Conservation (phyloP, 2,329 filamentous ascomycete species). For the Pseudogymnoascus destructans region DNA sequence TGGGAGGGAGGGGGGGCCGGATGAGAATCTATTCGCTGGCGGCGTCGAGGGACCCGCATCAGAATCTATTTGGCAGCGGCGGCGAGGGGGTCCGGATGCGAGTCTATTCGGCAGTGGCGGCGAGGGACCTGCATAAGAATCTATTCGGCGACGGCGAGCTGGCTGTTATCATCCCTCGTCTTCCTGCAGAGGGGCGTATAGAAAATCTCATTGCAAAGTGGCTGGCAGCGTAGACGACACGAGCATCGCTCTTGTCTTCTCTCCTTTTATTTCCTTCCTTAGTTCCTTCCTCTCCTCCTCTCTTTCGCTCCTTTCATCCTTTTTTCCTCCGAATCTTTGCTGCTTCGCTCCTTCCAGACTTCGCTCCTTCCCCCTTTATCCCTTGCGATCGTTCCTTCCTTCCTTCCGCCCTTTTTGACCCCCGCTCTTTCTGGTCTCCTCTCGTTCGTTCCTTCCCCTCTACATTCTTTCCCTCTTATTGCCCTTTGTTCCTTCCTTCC, state of each 20-base stretch:
- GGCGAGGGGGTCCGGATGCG: no score
- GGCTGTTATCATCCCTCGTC: not conserved
- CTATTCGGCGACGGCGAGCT: not conserved
- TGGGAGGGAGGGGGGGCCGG: no score
- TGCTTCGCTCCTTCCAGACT: not conserved
- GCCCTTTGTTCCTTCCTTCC: not conserved
- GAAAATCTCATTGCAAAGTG: not conserved
- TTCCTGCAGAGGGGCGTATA: not conserved
- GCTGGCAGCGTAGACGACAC: not conserved
- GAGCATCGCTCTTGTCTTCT: no score
- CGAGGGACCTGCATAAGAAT: not conserved
- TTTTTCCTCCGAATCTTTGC: not conserved
- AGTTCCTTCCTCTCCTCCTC: not conserved
- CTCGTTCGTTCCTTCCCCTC: not conserved
- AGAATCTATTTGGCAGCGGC: no score
- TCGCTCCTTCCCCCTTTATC: not conserved
- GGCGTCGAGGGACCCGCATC: no score
- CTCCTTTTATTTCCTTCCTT: not conserved
- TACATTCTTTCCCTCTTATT: not conserved
- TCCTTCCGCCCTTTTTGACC: not conserved
- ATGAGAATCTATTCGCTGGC: no score
- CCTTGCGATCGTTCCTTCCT: not conserved
- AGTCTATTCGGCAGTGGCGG: no score
- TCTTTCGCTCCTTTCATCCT: not conserved
- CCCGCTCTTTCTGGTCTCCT: not conserved